Evolutionary conservation across 345 rosid genomes (phyloP).

Genomic region (Salix viminalis): DNA sequence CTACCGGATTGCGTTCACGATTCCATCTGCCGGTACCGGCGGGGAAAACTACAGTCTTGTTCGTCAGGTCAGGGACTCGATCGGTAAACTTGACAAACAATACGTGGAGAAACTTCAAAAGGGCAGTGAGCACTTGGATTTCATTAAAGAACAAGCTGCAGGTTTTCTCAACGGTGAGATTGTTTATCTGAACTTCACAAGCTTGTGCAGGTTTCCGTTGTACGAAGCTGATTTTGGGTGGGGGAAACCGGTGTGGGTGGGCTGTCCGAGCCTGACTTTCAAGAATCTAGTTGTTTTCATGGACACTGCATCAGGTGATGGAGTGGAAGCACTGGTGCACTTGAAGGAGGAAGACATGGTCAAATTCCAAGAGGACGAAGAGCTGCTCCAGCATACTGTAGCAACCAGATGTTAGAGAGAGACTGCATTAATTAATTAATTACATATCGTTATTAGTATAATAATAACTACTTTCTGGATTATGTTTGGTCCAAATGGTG

Average conservation of each 20-base stretch:
- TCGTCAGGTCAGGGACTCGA: constrained; percentile 2
- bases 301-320: constrained; percentile 31
- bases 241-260: constrained; percentile 19
- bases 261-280: constrained; percentile 1
- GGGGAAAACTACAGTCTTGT: background rate
- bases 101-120: constrained; percentile 9
- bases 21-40: background rate
- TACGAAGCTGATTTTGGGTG: constrained; percentile 49
- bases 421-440: background rate
- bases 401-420: background rate
- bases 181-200: constrained; percentile 13
- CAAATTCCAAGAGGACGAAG: constrained; percentile 14
- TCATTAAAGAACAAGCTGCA: constrained; percentile 11
- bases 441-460: background rate
- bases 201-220: constrained; percentile 40
- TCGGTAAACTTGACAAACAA: background rate
- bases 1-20: constrained; percentile 13
- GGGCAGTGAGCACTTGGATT: constrained; percentile 5
- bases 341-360: constrained; percentile 14
- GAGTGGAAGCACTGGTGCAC: constrained; percentile 27
- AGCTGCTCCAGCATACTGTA: background rate
- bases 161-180: constrained; percentile 21
- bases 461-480: background rate
- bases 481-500: background rate
- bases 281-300: constrained; percentile 41